These are phyloP conservation scores for Agarophyton chilense DNA, from an alignment of 23 red algal genomes.

Conservation along the genomic window DNA sequence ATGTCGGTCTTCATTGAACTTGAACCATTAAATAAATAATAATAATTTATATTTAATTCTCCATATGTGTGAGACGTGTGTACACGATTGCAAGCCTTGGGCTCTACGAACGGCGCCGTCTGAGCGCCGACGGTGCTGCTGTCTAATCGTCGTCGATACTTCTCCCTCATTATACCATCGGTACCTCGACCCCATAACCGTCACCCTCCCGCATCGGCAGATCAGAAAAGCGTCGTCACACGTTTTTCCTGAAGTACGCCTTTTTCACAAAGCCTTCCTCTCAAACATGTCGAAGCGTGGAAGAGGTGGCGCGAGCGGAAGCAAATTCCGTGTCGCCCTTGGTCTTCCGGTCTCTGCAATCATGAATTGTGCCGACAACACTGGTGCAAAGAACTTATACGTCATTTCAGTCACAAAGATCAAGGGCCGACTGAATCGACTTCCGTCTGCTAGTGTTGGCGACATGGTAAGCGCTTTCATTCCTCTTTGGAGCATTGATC, in stretches of 20 bases:
- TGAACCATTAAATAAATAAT: no score
- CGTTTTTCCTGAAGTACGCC: not conserved
- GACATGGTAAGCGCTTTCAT: slow-evolving; percentile 82
- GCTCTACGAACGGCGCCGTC: no score
- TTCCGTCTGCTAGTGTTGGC: slow-evolving; percentile 91
- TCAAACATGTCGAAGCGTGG: slow-evolving; percentile 79
- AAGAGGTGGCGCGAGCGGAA: slow-evolving; percentile 91
- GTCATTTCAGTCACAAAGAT: slow-evolving; percentile 97
- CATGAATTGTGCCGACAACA: slow-evolving; percentile 99
- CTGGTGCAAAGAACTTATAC: slow-evolving; percentile 99
- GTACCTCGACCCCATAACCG: no score
- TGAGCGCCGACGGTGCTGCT: no score
- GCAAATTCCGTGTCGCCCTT: slow-evolving; percentile 93
- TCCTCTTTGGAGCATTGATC: not conserved
- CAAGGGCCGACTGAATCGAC: slow-evolving; percentile 90
- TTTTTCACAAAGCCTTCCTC: no score
- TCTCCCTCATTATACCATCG: no score
- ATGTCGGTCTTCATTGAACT: no score
- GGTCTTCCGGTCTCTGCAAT: slow-evolving; percentile 93
- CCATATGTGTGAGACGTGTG: no score
- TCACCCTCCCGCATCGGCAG: not conserved
- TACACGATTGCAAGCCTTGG: no score
- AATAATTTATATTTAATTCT: no score
- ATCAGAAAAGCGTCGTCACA: not conserved
- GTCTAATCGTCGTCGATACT: no score